Conservation (phyloP, 2,329 filamentous ascomycete species). For the Verticillium alfalfae region DNA sequence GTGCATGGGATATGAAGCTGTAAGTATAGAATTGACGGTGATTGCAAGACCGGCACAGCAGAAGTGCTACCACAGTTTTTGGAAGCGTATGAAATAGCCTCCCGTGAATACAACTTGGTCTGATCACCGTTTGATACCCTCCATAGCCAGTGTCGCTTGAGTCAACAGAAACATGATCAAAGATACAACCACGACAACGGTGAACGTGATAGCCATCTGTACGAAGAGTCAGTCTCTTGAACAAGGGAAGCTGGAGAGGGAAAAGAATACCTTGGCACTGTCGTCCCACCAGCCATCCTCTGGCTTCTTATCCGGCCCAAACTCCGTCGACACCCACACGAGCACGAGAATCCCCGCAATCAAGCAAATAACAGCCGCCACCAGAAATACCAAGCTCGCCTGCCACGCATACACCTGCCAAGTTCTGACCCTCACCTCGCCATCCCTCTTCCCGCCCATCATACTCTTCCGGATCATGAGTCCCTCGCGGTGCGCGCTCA, state of each 20-base stretch:
- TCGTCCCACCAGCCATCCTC: constrained; percentile 13
- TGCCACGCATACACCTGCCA: constrained; percentile 17
- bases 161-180: neutral
- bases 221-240: neutral
- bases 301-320: constrained; percentile 9
- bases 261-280: constrained; percentile 3
- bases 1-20: too few relatives aligned
- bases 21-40: too few relatives aligned
- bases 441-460: constrained; percentile 2
- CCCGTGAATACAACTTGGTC: too few relatives aligned
- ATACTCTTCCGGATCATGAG: constrained; percentile 23
- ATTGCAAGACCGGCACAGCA: too few relatives aligned
- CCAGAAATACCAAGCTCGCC: constrained; percentile 12
- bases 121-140: neutral
- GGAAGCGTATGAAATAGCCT: too few relatives aligned
- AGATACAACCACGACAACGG: constrained; percentile 3
- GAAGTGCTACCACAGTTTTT: too few relatives aligned
- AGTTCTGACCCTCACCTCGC: constrained; percentile 3
- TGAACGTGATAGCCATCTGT: constrained; percentile 9
- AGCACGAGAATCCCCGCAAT: constrained; percentile 12
- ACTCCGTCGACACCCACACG: constrained; percentile 13
- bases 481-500: constrained; percentile 32
- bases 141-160: constrained; percentile 1
- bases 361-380: constrained; percentile 13
- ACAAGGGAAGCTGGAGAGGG: neutral